A percentile compares a stretch with the other conserved stretches of the same genome.
Conservation (phyloP, 2,329 filamentous ascomycete genomes). For the Pyrenophora teres region DNA sequence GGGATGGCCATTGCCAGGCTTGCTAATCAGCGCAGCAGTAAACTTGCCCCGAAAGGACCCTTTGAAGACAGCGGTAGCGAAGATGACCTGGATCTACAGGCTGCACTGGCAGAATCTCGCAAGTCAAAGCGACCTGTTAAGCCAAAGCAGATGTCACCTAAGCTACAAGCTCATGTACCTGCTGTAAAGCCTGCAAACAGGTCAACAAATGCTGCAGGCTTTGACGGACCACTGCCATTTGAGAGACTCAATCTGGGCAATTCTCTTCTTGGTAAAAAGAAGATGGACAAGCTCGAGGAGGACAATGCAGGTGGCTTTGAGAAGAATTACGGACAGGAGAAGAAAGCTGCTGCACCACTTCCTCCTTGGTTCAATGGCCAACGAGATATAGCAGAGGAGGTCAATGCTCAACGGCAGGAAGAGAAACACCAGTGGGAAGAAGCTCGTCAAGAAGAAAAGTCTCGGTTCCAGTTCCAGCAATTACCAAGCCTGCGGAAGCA, state of each 20-base stretch:
- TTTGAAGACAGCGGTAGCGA: slow-evolving; percentile 60
- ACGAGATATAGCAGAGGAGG: slow-evolving; percentile 59
- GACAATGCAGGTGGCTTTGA: slow-evolving; percentile 70
- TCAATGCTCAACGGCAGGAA: slow-evolving; percentile 53
- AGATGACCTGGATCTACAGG: slow-evolving; percentile 76
- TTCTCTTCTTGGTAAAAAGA: slow-evolving; percentile 59
- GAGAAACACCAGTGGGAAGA: slow-evolving; percentile 58
- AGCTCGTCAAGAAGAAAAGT: slow-evolving; percentile 59
- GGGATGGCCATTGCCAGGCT: slow-evolving; percentile 70
- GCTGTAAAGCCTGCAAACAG: slow-evolving; percentile 41
- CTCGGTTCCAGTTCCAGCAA: slow-evolving; percentile 69
- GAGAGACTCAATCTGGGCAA: slow-evolving; percentile 76
- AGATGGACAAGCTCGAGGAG: slow-evolving; percentile 57
- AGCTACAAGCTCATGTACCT: slow-evolving; percentile 21
- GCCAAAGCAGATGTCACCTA: slow-evolving; percentile 39
- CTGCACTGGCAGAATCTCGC: slow-evolving; percentile 74
- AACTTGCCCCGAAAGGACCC: slow-evolving; percentile 45
- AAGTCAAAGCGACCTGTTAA: slow-evolving; percentile 50
- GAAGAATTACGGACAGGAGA: slow-evolving; percentile 50
- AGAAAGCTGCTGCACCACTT: slow-evolving; percentile 60
- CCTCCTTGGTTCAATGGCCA: slow-evolving; percentile 75
- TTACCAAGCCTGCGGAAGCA: slow-evolving; percentile 62
- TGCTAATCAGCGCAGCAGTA: slow-evolving; percentile 73
- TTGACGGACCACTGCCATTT: slow-evolving; percentile 86
- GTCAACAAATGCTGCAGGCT: slow-evolving; percentile 62